Conservation (phyloP, 140 eudicot species). For the Cichorium intybus region DNA sequence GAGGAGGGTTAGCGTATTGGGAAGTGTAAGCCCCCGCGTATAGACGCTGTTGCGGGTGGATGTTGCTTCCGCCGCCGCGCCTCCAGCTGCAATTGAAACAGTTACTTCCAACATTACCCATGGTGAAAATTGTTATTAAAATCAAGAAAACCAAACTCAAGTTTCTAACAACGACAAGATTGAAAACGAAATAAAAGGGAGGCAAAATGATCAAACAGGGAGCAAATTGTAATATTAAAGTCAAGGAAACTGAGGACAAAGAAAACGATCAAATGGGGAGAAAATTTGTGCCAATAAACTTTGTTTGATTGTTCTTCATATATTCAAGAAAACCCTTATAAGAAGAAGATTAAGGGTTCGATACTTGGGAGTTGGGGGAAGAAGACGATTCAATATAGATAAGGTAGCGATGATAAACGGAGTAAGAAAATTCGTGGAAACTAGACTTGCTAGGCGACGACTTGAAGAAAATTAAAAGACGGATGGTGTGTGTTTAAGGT, state of each 20-base stretch:
- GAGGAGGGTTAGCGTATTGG: conserved; percentile 49
- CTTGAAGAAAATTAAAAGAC: background rate
- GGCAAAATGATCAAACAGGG: background rate
- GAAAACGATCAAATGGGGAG: background rate
- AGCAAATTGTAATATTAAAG: background rate
- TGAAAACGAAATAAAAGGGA: background rate
- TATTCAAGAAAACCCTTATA: no score
- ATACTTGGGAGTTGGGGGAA: background rate
- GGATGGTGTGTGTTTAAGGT: conserved; percentile 5
- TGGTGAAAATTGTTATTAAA: conserved; percentile 11
- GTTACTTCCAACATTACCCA: conserved; percentile 79
- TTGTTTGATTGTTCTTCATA: background rate
- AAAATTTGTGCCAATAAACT: background rate
- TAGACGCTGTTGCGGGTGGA: conserved; percentile 48
- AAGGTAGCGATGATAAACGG: background rate
- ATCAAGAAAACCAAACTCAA: conserved; percentile 3
- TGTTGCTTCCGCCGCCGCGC: conserved; percentile 32
- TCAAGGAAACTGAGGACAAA: conserved; percentile 1
- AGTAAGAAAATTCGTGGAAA: conserved; percentile 9
- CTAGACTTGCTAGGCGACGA: background rate
- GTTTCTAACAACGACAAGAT: background rate
- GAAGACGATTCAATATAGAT: background rate
- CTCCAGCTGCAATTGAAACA: conserved; percentile 24
- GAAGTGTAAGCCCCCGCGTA: conserved; percentile 79
- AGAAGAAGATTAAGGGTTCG: conserved; percentile 11